These are phyloP conservation scores for Phytophthora brassicae DNA, from an alignment of 352 stramenopile genomes.

Conservation along the genomic window DNA sequence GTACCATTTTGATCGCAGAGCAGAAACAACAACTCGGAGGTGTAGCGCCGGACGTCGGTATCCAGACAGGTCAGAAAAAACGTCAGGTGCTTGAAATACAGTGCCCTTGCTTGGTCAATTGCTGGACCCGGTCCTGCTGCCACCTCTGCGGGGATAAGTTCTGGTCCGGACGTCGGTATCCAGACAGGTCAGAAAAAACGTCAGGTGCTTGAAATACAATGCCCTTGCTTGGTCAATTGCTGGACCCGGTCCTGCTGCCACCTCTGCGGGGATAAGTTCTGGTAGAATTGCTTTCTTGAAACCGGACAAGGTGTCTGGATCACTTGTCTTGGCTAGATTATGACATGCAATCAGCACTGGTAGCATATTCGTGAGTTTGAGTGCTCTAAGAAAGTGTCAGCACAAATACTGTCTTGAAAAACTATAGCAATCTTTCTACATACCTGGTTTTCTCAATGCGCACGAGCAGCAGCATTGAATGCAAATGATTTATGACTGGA, in stretches of 20 bases:
- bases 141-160: not conserved
- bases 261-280: not conserved
- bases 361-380: slow-evolving; percentile 34
- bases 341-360: slow-evolving; percentile 68
- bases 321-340: slow-evolving; percentile 47
- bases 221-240: slow-evolving; percentile 8
- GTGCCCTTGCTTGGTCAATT: slow-evolving; percentile 15
- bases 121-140: not conserved
- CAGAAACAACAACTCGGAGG: slow-evolving; percentile 72
- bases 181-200: slow-evolving; percentile 71
- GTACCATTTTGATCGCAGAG: slow-evolving; percentile 78
- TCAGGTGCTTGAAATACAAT: slow-evolving; percentile 66
- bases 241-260: not conserved
- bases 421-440: not conserved
- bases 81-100: slow-evolving; percentile 64
- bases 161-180: too few relatives aligned
- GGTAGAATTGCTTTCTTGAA: slow-evolving; percentile 51
- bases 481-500: slow-evolving; percentile 49
- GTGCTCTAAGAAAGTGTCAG: too few relatives aligned
- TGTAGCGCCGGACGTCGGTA: slow-evolving; percentile 66
- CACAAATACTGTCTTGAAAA: not conserved
- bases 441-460: slow-evolving; percentile 68
- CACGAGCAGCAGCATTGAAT: slow-evolving; percentile 53
- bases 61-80: slow-evolving; percentile 78
- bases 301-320: slow-evolving; percentile 27